These are phyloP conservation scores for Anacardium occidentale DNA, from an alignment of 345 rosid genomes.

Conservation along the genomic window DNA sequence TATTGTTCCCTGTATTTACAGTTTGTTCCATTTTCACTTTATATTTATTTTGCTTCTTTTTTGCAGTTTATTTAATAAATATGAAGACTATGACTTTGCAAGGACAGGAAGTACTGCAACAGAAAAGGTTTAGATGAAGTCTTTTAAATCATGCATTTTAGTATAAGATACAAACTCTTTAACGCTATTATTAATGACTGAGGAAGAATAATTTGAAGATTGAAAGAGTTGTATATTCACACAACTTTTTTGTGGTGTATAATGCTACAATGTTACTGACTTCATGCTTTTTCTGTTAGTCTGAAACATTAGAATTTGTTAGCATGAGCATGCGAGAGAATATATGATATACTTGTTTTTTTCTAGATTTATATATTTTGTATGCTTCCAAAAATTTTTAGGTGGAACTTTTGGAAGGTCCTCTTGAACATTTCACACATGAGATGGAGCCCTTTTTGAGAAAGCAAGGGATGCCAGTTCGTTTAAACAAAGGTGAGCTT, in stretches of 20 bases:
- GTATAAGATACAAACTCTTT: background rate
- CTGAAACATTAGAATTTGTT: background rate
- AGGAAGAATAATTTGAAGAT: background rate
- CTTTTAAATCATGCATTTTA: background rate
- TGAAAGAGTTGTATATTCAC: background rate
- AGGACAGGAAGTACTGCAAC: slow-evolving; percentile 74
- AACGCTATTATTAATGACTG: background rate
- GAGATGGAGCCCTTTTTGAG: slow-evolving; percentile 98
- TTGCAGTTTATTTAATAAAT: slow-evolving; percentile 73
- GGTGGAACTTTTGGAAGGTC: slow-evolving; percentile 90
- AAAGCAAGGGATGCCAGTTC: slow-evolving; percentile 95
- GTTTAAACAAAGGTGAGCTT: slow-evolving; percentile 74
- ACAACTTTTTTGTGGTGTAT: background rate
- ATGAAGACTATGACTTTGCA: slow-evolving; percentile 81
- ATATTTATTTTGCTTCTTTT: background rate
- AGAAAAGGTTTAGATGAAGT: slow-evolving; percentile 52
- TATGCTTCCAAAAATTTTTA: slow-evolving; percentile 26
- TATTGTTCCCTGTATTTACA: background rate
- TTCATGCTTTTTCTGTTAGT: background rate
- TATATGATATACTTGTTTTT: no score
- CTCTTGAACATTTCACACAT: slow-evolving; percentile 85
- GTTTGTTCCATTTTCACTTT: background rate
- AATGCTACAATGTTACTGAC: no score
- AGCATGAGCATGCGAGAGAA: background rate
- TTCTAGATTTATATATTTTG: background rate